These are phyloP conservation scores for Graphilbum fragrans DNA, from an alignment of 2,329 filamentous ascomycete genomes.

Conservation along the genomic window DNA sequence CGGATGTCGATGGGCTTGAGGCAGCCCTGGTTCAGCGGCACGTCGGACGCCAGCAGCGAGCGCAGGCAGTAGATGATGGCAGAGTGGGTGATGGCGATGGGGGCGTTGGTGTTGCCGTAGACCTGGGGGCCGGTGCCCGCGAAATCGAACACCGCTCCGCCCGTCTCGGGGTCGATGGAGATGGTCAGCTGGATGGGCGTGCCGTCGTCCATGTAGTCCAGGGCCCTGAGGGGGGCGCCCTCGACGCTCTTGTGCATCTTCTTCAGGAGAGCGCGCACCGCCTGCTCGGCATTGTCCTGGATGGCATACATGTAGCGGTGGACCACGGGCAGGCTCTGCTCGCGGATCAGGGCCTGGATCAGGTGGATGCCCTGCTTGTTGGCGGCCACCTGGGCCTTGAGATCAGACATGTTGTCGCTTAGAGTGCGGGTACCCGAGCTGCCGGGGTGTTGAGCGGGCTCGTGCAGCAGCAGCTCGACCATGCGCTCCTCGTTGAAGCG, in stretches of 20 bases:
- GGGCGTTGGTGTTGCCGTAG: conserved; percentile 63
- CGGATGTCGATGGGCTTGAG: conserved; percentile 62
- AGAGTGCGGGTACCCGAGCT: conserved; percentile 60
- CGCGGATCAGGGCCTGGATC: conserved; percentile 56
- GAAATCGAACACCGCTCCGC: conserved; percentile 23
- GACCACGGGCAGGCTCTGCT: conserved; percentile 37
- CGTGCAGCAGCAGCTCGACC: conserved; percentile 44
- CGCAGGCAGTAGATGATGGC: conserved; percentile 81
- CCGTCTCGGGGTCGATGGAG: conserved; percentile 17
- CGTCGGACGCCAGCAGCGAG: conserved; percentile 68
- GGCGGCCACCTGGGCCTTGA: conserved; percentile 63
- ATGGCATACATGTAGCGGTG: conserved; percentile 59
- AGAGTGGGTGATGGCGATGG: conserved; percentile 58
- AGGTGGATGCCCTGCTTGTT: conserved; percentile 65
- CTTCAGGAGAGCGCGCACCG: conserved; percentile 59
- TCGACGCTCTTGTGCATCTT: conserved; percentile 43
- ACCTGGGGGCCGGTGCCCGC: conserved; percentile 21
- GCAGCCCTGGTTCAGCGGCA: conserved; percentile 80
- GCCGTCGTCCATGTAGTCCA: conserved; percentile 28
- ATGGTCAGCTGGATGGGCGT: conserved; percentile 20
- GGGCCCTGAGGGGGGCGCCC: conserved; percentile 15
- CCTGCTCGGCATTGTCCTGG: conserved; percentile 61
- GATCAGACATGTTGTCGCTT: conserved; percentile 62
- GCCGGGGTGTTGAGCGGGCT: conserved; percentile 54
- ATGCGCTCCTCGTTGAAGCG: conserved; percentile 69